Conservation (phyloP, 2,329 filamentous ascomycete genomes). For the Aspergillus sp. region DNA sequence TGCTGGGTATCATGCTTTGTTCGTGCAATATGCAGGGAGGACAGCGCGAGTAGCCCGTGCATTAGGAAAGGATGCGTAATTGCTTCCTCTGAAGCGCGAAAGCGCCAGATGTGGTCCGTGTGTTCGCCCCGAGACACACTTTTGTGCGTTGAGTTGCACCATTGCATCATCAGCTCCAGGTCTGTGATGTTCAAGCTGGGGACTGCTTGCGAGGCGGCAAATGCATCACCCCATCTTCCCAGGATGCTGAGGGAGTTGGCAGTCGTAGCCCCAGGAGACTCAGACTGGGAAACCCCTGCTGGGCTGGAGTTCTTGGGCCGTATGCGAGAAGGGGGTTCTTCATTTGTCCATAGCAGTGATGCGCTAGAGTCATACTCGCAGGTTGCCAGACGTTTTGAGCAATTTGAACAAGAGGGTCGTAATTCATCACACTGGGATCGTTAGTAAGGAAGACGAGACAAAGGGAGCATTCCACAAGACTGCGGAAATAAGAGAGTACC, state of each 20-base stretch:
- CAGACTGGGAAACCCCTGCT: constrained; percentile 22
- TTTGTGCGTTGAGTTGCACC: constrained; percentile 40
- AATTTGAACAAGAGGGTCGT: constrained; percentile 36
- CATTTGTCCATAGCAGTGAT: constrained; percentile 37
- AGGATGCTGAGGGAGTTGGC: constrained; percentile 30
- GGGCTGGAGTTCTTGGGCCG: constrained; percentile 22
- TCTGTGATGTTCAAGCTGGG: constrained; percentile 47
- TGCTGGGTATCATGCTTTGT: constrained; percentile 28
- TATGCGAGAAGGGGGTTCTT: constrained; percentile 22
- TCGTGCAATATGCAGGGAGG: constrained; percentile 38
- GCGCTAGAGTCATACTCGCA: constrained; percentile 37
- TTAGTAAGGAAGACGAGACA: constrained; percentile 1
- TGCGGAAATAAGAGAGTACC: constrained; percentile 19
- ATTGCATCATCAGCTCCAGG: constrained; percentile 46
- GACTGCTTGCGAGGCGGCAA: constrained; percentile 14
- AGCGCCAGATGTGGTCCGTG: constrained; percentile 39
- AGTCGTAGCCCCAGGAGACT: constrained; percentile 12
- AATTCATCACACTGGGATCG: constrained; percentile 34
- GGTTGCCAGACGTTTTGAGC: constrained; percentile 33
- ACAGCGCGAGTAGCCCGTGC: constrained; percentile 40
- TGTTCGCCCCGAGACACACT: constrained; percentile 30
- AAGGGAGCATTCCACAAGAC: not conserved
- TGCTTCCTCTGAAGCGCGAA: constrained; percentile 35
- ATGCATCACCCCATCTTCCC: constrained; percentile 22
- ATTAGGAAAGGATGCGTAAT: constrained; percentile 39